These are phyloP conservation scores for Populus hybrid DNA, from an alignment of 441 rosid genomes.

Conservation along the genomic window DNA sequence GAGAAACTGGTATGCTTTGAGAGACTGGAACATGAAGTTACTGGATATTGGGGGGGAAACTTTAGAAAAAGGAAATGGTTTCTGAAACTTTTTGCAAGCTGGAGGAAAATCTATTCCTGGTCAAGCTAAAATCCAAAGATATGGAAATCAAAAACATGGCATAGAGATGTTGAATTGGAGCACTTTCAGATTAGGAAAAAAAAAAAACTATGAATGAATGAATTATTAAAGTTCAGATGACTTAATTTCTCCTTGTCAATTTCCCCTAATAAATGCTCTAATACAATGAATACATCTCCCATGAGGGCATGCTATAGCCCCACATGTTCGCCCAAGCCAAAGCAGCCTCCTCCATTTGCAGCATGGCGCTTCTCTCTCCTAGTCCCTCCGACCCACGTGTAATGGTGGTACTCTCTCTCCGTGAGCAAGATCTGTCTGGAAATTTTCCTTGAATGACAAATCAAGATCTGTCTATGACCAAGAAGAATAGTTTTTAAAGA, in stretches of 20 bases:
- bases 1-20: background rate
- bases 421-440: background rate
- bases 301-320: slow-evolving; percentile 12
- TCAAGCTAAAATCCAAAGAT: background rate
- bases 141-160: background rate
- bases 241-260: background rate
- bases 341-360: slow-evolving; percentile 26
- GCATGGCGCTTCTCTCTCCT: background rate
- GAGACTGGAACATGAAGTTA: background rate
- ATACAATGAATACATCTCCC: background rate
- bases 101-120: background rate
- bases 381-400: slow-evolving; percentile 17
- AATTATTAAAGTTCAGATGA: background rate
- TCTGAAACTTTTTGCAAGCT: background rate
- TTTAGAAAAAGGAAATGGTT: background rate
- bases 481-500: background rate
- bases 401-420: slow-evolving; percentile 4
- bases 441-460: background rate
- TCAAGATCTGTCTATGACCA: background rate
- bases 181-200: background rate
- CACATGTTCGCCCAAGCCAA: slow-evolving; percentile 28
- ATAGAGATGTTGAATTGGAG: background rate
- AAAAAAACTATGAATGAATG: background rate
- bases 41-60: background rate
- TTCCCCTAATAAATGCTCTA: background rate